phyloP scores from a whole-genome alignment of 1,284 basidiomycete genomes.

The Polyporus tsugae region DNA sequence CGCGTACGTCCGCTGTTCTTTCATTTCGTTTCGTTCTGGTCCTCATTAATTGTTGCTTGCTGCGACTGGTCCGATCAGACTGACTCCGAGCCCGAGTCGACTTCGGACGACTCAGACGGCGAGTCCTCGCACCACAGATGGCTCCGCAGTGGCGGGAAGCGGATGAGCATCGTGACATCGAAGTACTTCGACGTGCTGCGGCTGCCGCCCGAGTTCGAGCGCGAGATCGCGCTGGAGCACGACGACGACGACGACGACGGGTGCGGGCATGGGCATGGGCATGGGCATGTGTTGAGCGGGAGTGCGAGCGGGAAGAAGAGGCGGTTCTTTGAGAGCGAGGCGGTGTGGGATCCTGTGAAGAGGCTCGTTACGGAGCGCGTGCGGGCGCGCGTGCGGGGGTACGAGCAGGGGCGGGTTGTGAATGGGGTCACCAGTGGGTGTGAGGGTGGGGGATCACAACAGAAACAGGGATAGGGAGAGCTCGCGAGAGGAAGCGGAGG shows the following conservation, averaged over 20 bases:
- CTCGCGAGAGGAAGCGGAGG: constrained; percentile 23
- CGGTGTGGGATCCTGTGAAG: constrained; percentile 49
- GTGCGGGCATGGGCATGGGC: constrained; percentile 31
- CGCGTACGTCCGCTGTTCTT: constrained; percentile 59
- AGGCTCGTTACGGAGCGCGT: constrained; percentile 36
- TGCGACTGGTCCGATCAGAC: constrained; percentile 52
- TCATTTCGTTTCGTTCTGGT: not conserved
- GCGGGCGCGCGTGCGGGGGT: constrained; percentile 21
- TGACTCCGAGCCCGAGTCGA: constrained; percentile 51
- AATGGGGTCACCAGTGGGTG: not conserved
- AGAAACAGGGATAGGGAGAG: not conserved
- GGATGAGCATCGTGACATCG: constrained; percentile 75
- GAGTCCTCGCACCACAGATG: constrained; percentile 47
- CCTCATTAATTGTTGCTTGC: too few species aligned
- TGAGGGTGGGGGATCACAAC: not conserved
- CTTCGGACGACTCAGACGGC: constrained; percentile 52
- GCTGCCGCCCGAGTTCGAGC: constrained; percentile 35
- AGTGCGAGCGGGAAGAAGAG: constrained; percentile 44
- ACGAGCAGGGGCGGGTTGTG: constrained; percentile 6
- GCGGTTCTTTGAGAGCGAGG: constrained; percentile 65
- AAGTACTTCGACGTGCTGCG: constrained; percentile 57
- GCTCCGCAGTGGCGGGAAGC: constrained; percentile 48
- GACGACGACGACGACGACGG: constrained; percentile 36
- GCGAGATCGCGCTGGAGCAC: constrained; percentile 30
- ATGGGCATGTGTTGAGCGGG: constrained; percentile 21